Conservation (phyloP, 139 green algal species). For the Nannochloris sp. region DNA sequence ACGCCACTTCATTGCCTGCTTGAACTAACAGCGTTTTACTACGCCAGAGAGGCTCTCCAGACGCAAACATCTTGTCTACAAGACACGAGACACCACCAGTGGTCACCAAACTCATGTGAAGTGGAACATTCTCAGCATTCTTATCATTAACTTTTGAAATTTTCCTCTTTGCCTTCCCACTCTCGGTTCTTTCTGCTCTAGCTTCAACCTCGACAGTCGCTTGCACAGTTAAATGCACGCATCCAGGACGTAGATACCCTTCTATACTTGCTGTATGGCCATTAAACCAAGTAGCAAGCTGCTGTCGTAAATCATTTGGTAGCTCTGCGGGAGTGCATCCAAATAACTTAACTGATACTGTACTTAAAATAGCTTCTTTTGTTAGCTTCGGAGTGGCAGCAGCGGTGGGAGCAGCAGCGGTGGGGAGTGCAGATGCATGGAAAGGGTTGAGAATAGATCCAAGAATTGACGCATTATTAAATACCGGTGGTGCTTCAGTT, state of each 20-base stretch:
- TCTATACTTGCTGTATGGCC: conserved; percentile 29
- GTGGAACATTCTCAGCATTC: not conserved
- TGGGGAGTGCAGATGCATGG: not conserved
- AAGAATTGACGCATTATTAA: not conserved
- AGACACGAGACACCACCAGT: not conserved
- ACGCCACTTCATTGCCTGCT: conserved; percentile 14
- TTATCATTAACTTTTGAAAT: not conserved
- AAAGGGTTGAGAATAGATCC: not conserved
- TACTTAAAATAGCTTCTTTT: not conserved
- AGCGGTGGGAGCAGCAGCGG: not conserved
- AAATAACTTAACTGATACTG: conserved; percentile 70
- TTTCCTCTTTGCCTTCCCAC: too few species aligned
- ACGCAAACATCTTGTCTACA: conserved; percentile 8
- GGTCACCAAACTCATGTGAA: not conserved
- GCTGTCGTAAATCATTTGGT: conserved; percentile 40
- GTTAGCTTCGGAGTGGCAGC: not conserved
- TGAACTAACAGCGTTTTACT: conserved; percentile 31
- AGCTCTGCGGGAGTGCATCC: conserved; percentile 63
- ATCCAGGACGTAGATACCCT: conserved; percentile 67
- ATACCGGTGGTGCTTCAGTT: not conserved
- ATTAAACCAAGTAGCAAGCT: conserved; percentile 20
- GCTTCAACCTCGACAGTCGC: conserved; percentile 22
- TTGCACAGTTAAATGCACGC: conserved; percentile 66
- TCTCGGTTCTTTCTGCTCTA: not conserved
- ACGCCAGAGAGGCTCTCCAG: conserved; percentile 15